phyloP scores from a whole-genome alignment of 1,139 yeast genomes.

The Candida anutae region DNA sequence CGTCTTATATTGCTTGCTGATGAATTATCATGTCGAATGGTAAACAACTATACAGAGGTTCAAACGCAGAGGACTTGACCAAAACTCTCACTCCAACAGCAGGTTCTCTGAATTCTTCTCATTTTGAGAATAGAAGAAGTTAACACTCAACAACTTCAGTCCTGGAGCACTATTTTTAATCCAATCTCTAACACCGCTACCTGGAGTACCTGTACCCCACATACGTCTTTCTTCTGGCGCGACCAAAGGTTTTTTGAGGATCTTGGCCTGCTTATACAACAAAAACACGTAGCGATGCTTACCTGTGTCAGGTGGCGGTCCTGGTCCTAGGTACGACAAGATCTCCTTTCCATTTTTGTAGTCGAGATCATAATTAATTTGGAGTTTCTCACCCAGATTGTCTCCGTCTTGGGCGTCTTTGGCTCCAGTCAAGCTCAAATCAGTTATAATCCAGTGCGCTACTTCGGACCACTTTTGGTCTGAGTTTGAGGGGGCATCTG shows the following conservation, averaged over 20 bases:
- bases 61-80: too few species aligned
- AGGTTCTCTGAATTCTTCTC: constrained; percentile 14
- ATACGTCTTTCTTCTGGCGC: constrained; percentile 58
- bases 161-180: constrained; percentile 51
- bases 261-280: constrained; percentile 56
- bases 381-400: constrained; percentile 16
- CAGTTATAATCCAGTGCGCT: constrained; percentile 68
- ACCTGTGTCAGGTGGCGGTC: constrained; percentile 78
- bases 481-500: constrained; percentile 81
- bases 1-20: too few species aligned
- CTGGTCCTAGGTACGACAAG: constrained; percentile 64
- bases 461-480: constrained; percentile 88
- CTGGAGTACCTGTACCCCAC: constrained; percentile 81
- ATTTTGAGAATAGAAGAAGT: constrained; percentile 73
- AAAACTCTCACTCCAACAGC: neutral
- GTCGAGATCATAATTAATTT: constrained; percentile 28
- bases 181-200: constrained; percentile 73
- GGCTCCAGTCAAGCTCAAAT: constrained; percentile 42
- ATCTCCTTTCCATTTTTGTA: constrained; percentile 29
- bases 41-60: too few species aligned
- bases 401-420: constrained; percentile 13
- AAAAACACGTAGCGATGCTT: constrained; percentile 75
- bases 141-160: constrained; percentile 59
- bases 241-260: constrained; percentile 17
- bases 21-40: too few species aligned